phyloP scores from a whole-genome alignment of 805 yeast species.

The Hanseniaspora occidentalis region DNA sequence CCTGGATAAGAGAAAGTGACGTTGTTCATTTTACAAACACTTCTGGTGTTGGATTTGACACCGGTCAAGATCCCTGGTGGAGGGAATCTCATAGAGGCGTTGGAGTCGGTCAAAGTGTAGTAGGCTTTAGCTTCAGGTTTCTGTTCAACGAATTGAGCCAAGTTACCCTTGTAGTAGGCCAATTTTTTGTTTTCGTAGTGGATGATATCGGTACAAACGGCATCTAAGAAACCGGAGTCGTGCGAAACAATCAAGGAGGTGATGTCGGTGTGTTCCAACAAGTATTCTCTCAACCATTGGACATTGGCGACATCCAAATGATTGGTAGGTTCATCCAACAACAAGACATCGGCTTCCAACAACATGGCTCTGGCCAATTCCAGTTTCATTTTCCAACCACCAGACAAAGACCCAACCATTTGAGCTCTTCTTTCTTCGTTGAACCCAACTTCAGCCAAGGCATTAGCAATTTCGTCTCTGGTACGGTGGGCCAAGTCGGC shows the following conservation, averaged over 20 bases:
- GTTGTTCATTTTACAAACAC: conserved; percentile 77
- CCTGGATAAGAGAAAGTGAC: conserved; percentile 90
- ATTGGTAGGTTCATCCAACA: conserved; percentile 96
- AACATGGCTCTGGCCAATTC: conserved; percentile 98
- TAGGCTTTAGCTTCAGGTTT: conserved; percentile 95
- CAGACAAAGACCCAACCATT: conserved; percentile 87
- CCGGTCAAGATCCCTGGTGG: conserved; percentile 97
- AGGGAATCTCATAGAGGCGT: conserved; percentile 95
- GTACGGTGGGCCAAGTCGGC: conserved; percentile 60
- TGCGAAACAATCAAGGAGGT: conserved; percentile 94
- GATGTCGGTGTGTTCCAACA: conserved; percentile 69
- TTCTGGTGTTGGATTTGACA: conserved; percentile 86
- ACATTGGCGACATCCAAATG: conserved; percentile 93
- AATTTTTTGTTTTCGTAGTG: conserved; percentile 93
- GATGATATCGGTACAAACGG: conserved; percentile 91
- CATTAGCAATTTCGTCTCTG: conserved; percentile 58
- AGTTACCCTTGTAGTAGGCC: conserved; percentile 91
- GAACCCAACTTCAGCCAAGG: conserved; percentile 79
- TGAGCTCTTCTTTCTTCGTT: conserved; percentile 82
- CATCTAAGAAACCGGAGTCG: conserved; percentile 92
- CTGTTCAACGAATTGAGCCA: conserved; percentile 80
- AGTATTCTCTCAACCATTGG: conserved; percentile 85
- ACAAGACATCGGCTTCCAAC: conserved; percentile 88
- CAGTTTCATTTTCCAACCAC: conserved; percentile 99
- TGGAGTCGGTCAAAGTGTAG: conserved; percentile 84